These are phyloP conservation scores for Phaffomyces opuntiae DNA, from an alignment of 805 yeast genomes.

Conservation along the genomic window DNA sequence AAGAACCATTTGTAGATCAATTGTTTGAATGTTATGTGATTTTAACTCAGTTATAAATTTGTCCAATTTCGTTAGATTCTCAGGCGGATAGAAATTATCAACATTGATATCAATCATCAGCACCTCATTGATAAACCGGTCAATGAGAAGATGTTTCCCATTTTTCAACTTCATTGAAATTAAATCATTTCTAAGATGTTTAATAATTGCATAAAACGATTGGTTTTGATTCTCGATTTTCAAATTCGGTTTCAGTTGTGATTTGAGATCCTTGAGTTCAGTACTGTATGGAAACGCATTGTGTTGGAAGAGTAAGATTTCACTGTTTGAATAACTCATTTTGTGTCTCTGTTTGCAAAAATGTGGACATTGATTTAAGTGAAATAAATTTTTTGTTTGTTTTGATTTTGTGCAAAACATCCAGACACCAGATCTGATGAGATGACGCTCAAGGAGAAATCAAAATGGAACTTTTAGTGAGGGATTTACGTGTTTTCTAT, in stretches of 20 bases:
- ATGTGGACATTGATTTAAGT: too few species aligned
- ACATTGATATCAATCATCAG: conserved; percentile 8
- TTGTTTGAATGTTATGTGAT: not conserved
- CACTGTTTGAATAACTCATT: not conserved
- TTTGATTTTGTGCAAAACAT: not conserved
- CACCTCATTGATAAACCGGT: conserved; percentile 15
- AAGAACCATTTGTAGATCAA: conserved; percentile 11
- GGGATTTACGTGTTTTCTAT: too few species aligned
- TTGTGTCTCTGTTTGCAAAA: not conserved
- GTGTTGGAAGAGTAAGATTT: conserved; percentile 8
- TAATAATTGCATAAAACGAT: conserved; percentile 17
- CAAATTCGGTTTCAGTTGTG: conserved; percentile 15
- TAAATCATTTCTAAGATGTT: conserved; percentile 17
- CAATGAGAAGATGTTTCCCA: conserved; percentile 13
- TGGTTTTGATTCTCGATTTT: conserved; percentile 14
- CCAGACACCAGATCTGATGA: too few species aligned
- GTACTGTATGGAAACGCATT: conserved; percentile 18
- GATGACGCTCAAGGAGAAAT: too few species aligned
- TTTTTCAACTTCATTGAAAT: conserved; percentile 12
- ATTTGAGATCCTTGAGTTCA: conserved; percentile 14
- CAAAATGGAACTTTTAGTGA: too few species aligned
- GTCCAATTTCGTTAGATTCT: conserved; percentile 14
- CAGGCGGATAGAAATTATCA: conserved; percentile 19
- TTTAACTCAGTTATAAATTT: conserved; percentile 10
- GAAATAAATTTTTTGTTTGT: not conserved